Evolutionary conservation across 352 stramenopile genomes (phyloP).

Genomic region (Globisporangium cederbergense): DNA sequence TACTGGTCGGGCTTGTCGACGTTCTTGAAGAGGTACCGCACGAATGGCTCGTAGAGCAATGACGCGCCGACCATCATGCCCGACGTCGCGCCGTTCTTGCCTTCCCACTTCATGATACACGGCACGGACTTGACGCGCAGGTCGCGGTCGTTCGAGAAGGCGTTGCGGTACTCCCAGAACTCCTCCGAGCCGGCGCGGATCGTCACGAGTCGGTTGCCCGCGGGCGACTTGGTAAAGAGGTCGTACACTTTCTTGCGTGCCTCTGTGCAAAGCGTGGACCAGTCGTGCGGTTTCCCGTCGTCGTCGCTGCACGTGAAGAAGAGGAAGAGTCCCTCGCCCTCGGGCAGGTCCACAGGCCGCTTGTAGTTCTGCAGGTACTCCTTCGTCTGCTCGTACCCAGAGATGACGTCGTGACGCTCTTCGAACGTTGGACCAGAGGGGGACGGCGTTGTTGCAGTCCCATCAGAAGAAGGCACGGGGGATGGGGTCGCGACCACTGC

Average conservation of each 20-base stretch:
- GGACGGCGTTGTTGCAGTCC: not conserved
- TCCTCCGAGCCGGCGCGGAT: conserved; percentile 50
- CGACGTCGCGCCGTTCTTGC: conserved; percentile 43
- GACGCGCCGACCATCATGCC: conserved; percentile 47
- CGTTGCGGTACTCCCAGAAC: conserved; percentile 52
- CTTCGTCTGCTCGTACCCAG: conserved; percentile 47
- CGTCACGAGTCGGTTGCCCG: conserved; percentile 49
- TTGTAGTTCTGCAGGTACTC: conserved; percentile 46
- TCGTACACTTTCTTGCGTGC: conserved; percentile 50
- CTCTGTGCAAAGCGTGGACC: conserved; percentile 39
- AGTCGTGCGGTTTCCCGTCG: conserved; percentile 40
- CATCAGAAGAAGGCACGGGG: not conserved
- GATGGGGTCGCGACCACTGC: not conserved
- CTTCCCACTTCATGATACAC: conserved; percentile 61
- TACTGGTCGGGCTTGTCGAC: conserved; percentile 38
- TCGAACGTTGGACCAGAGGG: conserved; percentile 21
- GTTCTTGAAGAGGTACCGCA: conserved; percentile 71
- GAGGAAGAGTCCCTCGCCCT: conserved; percentile 47
- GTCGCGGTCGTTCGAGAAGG: conserved; percentile 53
- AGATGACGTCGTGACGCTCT: conserved; percentile 40
- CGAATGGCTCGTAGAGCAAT: conserved; percentile 46
- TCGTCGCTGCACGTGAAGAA: conserved; percentile 68
- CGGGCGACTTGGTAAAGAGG: conserved; percentile 51
- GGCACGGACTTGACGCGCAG: conserved; percentile 62
- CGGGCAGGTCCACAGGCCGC: conserved; percentile 14